Evolutionary conservation across 805 yeast genomes (phyloP), one percentile per base, ranked within the genome.

Genomic region (Zygotorulaspora chibaensis): DNA sequence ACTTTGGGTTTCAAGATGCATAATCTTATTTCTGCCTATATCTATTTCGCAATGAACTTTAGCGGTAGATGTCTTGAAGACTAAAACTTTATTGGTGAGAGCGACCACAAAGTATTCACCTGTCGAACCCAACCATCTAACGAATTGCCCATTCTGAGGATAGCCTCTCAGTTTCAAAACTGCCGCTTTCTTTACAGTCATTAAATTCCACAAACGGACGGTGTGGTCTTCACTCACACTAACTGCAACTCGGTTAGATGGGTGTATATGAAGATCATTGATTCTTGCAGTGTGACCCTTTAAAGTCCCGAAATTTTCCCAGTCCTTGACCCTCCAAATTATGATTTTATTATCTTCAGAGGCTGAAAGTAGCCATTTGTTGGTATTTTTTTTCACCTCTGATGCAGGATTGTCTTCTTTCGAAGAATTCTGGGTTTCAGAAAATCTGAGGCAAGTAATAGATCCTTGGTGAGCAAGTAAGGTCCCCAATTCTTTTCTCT

Each of bases 121-220:
- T 35, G 68, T 69, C 1, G 69, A 55, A 8, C 66, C 66, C 10
- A 81, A 67, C 93, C 95, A 88, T 56, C 78, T 73, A 8, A 83
- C 85, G 58, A 70, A 71, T 50, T 80, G 82, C 37, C 83, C 84
- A 46, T 73, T 68, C 65, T 84, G 86, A 53, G 83, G 81, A 59
- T 83, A 86, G 49, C 74, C 79, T 61, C 76, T 83, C 48, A 86
- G 68, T 59, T 85, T 89, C 66, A 90, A 70, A 9, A 78, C 73
- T 1, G 96, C 90, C 15, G 98, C 98, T 66, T 89, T 90, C 63
- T 87, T 86, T 11, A 88, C 93, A 1, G 97, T 91, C 98, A 93
- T 91, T 54, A 93, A 72, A 62, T 93, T 93, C 99, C 99, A 93
- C 47, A 93, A 73, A 59, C 91, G 74, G 30, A 93, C 75, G 6